Evolutionary conservation across 352 stramenopile species (phyloP).

Genomic region (Phytopythium cucurbitacearum): DNA sequence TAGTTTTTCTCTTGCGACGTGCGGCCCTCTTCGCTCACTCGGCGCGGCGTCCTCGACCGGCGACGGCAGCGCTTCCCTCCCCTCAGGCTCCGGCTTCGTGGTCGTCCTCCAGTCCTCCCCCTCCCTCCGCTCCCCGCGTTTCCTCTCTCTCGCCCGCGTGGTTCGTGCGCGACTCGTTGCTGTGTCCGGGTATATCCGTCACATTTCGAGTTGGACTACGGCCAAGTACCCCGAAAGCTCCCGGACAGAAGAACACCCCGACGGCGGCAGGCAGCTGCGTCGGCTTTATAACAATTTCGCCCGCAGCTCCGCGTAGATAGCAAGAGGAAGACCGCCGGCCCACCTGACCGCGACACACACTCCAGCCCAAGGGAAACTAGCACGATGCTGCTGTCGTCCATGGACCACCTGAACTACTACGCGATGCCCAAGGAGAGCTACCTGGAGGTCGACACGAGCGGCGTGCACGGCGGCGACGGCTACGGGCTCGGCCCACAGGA

Average conservation of each 20-base stretch:
- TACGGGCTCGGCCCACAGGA: neutral
- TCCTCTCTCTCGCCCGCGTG: too few species aligned
- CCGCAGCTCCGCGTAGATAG: neutral
- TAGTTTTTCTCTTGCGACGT: constrained; percentile 7
- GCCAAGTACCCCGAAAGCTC: too few species aligned
- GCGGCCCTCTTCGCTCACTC: neutral
- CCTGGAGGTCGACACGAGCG: constrained; percentile 58
- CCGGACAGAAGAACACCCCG: too few species aligned
- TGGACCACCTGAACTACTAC: constrained; percentile 85
- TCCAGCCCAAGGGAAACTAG: neutral
- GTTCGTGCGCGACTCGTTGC: too few species aligned
- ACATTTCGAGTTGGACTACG: too few species aligned
- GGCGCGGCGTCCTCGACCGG: neutral
- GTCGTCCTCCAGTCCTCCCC: too few species aligned
- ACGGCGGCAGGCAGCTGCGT: too few species aligned
- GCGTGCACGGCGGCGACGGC: constrained; percentile 1
- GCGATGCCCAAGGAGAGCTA: constrained; percentile 71
- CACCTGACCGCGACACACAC: too few species aligned
- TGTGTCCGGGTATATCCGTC: too few species aligned
- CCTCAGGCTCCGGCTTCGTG: too few species aligned
- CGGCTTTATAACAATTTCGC: too few species aligned
- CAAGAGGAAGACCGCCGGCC: neutral
- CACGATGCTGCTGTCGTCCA: constrained; percentile 73
- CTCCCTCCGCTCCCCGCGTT: too few species aligned
- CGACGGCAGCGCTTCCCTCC: neutral